phyloP scores from a whole-genome alignment of 2,329 filamentous ascomycete genomes.

The Magnaporthales sp. region DNA sequence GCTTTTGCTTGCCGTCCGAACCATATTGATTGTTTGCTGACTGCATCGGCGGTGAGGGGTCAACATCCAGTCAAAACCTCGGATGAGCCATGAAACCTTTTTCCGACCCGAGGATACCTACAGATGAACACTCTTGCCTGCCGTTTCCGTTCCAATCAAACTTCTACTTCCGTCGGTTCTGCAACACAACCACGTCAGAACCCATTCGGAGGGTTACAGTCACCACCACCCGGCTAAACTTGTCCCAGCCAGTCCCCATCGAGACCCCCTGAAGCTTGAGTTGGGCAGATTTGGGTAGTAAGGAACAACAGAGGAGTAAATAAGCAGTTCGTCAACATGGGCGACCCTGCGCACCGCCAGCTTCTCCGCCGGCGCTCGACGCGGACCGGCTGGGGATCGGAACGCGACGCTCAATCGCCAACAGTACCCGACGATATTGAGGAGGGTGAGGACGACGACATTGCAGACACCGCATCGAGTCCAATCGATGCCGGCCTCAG shows the following conservation, averaged over 20 bases:
- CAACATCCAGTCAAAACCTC: neutral
- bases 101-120: neutral
- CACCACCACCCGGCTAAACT: neutral
- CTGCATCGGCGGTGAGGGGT: neutral
- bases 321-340: neutral
- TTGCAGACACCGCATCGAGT: neutral
- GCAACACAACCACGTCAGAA: neutral
- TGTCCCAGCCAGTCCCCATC: neutral
- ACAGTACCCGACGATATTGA: neutral
- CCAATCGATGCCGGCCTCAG: neutral
- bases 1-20: neutral
- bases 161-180: neutral
- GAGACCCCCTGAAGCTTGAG: neutral
- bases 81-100: neutral
- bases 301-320: neutral
- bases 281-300: neutral
- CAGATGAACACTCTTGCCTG: neutral
- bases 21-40: neutral
- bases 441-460: neutral
- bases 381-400: neutral
- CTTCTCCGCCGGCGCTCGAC: neutral
- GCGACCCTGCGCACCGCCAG: neutral
- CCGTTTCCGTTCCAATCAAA: neutral
- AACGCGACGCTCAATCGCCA: neutral
- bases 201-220: neutral